Evolutionary conservation across 2,329 filamentous ascomycete species (phyloP).

Genomic region (Xylariaceae sp.): DNA sequence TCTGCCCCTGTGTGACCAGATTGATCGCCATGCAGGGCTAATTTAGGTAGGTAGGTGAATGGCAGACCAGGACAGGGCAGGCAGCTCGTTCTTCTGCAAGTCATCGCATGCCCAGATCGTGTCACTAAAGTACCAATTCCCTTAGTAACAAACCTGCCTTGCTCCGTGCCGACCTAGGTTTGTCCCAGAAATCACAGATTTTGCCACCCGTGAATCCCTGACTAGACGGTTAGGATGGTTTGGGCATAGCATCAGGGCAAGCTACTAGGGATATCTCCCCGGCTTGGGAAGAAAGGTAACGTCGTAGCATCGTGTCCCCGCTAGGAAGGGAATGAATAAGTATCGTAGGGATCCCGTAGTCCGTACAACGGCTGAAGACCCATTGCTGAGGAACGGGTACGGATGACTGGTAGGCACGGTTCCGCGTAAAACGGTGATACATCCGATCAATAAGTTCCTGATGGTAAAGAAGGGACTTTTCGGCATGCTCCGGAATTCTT

Average conservation of each 20-base stretch:
- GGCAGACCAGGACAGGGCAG: not conserved
- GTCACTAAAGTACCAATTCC: not conserved
- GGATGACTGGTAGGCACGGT: too few relatives aligned
- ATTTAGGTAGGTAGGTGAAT: not conserved
- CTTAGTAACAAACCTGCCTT: too few relatives aligned
- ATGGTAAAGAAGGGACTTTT: not conserved
- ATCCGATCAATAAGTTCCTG: not conserved
- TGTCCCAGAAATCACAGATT: not conserved
- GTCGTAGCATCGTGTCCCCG: not conserved
- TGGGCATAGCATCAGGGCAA: not conserved
- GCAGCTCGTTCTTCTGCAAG: constrained; percentile 10
- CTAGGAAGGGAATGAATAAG: too few relatives aligned
- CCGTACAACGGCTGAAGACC: not conserved
- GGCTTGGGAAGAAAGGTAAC: constrained; percentile 1
- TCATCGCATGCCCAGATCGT: constrained; percentile 6
- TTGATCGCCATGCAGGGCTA: constrained; percentile 10
- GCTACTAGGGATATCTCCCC: not conserved
- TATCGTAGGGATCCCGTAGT: not conserved
- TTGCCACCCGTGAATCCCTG: not conserved
- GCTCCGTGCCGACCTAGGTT: not conserved
- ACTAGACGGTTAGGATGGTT: not conserved
- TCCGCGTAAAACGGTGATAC: not conserved
- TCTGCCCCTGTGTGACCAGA: not conserved
- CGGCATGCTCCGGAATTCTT: not conserved
- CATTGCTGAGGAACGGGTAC: not conserved